Evolutionary conservation across 2,329 filamentous ascomycete genomes (phyloP).

Genomic region (Epichloe baconii): DNA sequence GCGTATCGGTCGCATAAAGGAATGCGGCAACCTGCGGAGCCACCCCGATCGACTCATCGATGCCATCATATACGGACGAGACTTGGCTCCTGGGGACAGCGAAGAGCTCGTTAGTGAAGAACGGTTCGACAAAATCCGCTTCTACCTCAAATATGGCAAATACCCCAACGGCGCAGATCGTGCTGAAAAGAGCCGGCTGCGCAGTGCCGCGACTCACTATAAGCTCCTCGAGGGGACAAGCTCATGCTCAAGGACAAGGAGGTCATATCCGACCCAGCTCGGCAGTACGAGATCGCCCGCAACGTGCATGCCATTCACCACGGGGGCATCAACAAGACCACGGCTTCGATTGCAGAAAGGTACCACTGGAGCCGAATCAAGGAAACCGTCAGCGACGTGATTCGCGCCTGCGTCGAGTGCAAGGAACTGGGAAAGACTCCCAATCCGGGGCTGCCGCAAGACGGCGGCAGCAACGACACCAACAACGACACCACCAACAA

Average conservation of each 20-base stretch:
- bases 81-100: slow-evolving; percentile 43
- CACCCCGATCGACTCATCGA: slow-evolving; percentile 57
- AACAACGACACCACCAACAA: not conserved
- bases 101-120: slow-evolving; percentile 87
- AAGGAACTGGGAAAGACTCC: slow-evolving; percentile 60
- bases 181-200: slow-evolving; percentile 86
- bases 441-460: slow-evolving; percentile 15
- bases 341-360: slow-evolving; percentile 80
- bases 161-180: slow-evolving; percentile 89
- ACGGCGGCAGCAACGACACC: not conserved
- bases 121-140: slow-evolving; percentile 97
- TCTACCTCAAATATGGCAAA: slow-evolving; percentile 86
- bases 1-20: slow-evolving; percentile 72
- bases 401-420: slow-evolving; percentile 81
- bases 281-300: slow-evolving; percentile 81
- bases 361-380: slow-evolving; percentile 99
- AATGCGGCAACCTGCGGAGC: slow-evolving; percentile 55
- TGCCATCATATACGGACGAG: slow-evolving; percentile 65
- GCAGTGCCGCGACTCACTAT: slow-evolving; percentile 91
- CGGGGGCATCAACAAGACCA: slow-evolving; percentile 96
- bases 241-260: slow-evolving; percentile 97
- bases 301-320: slow-evolving; percentile 63
- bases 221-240: slow-evolving; percentile 66
- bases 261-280: slow-evolving; percentile 78
- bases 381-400: slow-evolving; percentile 89